Percentiles rank a stretch among this genome's conserved stretches.
phyloP scores from a whole-genome alignment of 1,284 basidiomycete genomes.

The Ustilago trichophora region DNA sequence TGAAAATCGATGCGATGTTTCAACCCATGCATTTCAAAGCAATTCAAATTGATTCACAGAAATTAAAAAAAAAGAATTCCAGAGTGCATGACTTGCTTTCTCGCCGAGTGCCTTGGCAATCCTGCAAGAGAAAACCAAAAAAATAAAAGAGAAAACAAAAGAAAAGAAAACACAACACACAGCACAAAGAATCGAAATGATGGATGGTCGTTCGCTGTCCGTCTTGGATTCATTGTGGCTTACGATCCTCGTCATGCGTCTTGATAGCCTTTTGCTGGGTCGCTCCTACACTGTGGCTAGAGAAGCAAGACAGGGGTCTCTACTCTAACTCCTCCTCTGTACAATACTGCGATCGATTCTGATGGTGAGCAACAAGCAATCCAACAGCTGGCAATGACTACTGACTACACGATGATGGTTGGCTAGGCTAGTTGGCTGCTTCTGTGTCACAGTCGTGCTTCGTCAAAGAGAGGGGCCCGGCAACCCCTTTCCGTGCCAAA shows the following conservation, averaged over 20 bases:
- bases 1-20: too few relatives aligned
- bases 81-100: neutral
- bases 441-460: too few relatives aligned
- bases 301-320: neutral
- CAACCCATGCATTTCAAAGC: neutral
- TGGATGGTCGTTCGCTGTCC: too few relatives aligned
- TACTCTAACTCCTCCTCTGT: too few relatives aligned
- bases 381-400: too few relatives aligned
- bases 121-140: neutral
- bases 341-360: too few relatives aligned
- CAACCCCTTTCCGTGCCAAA: constrained; percentile 7
- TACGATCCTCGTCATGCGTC: constrained; percentile 2
- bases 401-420: too few relatives aligned
- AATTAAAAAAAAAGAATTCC: neutral
- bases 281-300: neutral
- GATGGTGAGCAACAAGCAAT: too few relatives aligned
- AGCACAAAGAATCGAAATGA: too few relatives aligned
- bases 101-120: neutral
- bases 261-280: neutral
- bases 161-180: neutral
- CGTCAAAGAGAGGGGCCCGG: constrained; percentile 6
- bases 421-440: too few relatives aligned
- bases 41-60: neutral
- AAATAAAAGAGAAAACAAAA: neutral
- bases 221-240: constrained; percentile 5